These are phyloP conservation scores for Musa acuminata DNA, from an alignment of 176 grass and related monocot genomes.

Conservation along the genomic window DNA sequence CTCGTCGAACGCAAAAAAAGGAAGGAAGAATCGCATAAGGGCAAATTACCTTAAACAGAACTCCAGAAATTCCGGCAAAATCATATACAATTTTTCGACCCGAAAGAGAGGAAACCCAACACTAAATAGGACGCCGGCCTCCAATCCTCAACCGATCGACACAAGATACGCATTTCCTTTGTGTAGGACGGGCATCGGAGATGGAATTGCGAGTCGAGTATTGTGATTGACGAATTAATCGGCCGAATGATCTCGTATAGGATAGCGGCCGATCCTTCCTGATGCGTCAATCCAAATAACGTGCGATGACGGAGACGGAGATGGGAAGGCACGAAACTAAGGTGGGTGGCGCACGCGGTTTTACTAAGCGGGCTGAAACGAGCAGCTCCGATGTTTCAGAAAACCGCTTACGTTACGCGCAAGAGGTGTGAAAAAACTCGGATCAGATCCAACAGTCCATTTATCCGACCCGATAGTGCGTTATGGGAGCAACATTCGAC, in stretches of 20 bases:
- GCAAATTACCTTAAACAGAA: neutral
- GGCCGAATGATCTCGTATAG: neutral
- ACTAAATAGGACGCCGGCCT: neutral
- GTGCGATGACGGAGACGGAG: too few species aligned
- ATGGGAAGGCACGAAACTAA: too few species aligned
- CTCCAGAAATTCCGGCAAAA: neutral
- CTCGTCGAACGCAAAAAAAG: neutral
- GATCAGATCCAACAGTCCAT: too few species aligned
- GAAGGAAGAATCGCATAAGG: neutral
- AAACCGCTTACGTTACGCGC: too few species aligned
- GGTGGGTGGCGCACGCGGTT: too few species aligned
- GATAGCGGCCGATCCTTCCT: neutral
- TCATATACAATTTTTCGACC: neutral
- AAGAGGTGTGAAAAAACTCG: too few species aligned
- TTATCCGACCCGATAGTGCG: too few species aligned
- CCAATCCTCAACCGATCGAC: neutral
- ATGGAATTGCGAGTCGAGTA: neutral
- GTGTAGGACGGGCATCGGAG: neutral
- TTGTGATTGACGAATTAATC: neutral
- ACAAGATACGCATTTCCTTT: neutral
- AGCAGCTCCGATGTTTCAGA: too few species aligned
- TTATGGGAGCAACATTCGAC: too few species aligned
- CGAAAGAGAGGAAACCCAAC: neutral
- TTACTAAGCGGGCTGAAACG: too few species aligned
- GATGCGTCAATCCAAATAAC: too few species aligned